Evolutionary conservation across 2,329 filamentous ascomycete species (phyloP).

Genomic region (Shiraia sp.): DNA sequence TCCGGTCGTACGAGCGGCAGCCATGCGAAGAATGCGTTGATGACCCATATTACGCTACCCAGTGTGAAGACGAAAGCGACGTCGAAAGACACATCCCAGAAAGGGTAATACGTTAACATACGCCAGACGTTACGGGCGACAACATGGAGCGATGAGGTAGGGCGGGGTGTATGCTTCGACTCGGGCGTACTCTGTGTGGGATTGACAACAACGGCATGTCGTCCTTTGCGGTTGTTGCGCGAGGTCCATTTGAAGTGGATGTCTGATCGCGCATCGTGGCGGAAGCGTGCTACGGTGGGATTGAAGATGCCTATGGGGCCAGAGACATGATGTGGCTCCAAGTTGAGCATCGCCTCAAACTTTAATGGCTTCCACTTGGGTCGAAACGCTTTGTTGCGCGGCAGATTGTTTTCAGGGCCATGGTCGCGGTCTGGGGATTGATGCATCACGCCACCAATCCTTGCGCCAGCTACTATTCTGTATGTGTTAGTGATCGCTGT

Average conservation of each 20-base stretch:
- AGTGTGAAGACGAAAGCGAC: conserved; percentile 59
- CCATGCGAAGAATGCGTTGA: conserved; percentile 67
- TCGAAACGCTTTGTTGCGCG: conserved; percentile 36
- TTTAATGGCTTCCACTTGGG: conserved; percentile 30
- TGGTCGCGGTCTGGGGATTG: too few species aligned
- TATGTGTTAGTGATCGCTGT: too few species aligned
- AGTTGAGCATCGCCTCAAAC: conserved; percentile 19
- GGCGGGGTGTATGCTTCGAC: conserved; percentile 33
- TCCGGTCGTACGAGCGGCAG: conserved; percentile 60
- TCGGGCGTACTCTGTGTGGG: conserved; percentile 6
- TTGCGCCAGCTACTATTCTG: too few species aligned
- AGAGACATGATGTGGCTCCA: conserved; percentile 24
- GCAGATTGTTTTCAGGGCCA: too few species aligned
- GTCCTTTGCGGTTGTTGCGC: conserved; percentile 50
- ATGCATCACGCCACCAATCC: too few species aligned
- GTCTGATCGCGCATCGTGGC: conserved; percentile 31
- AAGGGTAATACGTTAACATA: conserved; percentile 57
- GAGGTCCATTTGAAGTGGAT: conserved; percentile 46
- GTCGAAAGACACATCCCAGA: conserved; percentile 62
- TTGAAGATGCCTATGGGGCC: conserved; percentile 56
- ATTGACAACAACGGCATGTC: conserved; percentile 45
- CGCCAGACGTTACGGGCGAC: conserved; percentile 46
- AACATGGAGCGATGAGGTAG: conserved; percentile 37
- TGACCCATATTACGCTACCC: conserved; percentile 51
- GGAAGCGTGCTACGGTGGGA: conserved; percentile 46